phyloP scores from a whole-genome alignment of 2,329 filamentous ascomycete species.

The Fusarium heterosporum region DNA sequence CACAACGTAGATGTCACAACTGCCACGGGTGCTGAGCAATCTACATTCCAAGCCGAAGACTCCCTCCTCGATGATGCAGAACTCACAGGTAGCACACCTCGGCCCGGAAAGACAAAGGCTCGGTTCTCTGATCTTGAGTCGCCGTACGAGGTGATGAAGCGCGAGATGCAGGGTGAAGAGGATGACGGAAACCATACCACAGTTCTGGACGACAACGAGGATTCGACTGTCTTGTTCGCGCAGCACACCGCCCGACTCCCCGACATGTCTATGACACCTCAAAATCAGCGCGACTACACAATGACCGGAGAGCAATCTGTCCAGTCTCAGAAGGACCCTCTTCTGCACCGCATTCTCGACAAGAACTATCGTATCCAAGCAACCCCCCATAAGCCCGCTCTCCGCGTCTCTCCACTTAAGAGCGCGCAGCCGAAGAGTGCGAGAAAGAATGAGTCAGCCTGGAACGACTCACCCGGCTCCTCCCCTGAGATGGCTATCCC shows the following conservation, averaged over 20 bases:
- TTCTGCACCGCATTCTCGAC: conserved; percentile 92
- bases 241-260: conserved; percentile 67
- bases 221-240: conserved; percentile 63
- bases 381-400: conserved; percentile 76
- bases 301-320: conserved; percentile 51
- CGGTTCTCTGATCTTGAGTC: conserved; percentile 76
- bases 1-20: conserved; percentile 54
- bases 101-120: conserved; percentile 63
- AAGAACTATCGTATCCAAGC: conserved; percentile 95
- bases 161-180: conserved; percentile 68
- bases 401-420: conserved; percentile 61
- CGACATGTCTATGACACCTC: conserved; percentile 73
- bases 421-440: conserved; percentile 51
- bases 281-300: conserved; percentile 57
- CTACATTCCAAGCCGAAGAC: conserved; percentile 63
- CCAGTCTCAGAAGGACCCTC: conserved; percentile 71
- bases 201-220: conserved; percentile 54
- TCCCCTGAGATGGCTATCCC: conserved; percentile 85
- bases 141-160: conserved; percentile 79
- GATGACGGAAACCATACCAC: conserved; percentile 56
- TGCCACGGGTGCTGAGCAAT: conserved; percentile 51
- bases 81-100: conserved; percentile 75
- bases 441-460: conserved; percentile 55
- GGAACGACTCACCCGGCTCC: conserved; percentile 72
- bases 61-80: conserved; percentile 75